Conservation (phyloP, 2,329 filamentous ascomycete species). For the Apiospora sp. region DNA sequence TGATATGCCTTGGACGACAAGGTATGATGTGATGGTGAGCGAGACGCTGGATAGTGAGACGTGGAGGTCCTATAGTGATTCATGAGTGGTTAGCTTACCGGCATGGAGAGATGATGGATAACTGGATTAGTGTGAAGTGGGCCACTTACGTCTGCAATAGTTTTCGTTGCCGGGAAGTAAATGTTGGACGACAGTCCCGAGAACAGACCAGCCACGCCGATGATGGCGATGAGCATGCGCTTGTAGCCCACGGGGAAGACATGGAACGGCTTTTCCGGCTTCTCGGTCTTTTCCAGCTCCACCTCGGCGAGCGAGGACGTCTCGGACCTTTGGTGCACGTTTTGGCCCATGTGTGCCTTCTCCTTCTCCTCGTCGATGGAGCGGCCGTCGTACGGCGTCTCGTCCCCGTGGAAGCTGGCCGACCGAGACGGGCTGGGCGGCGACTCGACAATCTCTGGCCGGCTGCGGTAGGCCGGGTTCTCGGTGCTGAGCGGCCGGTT, state of each 20-base stretch:
- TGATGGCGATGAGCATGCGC: conserved; percentile 55
- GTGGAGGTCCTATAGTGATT: conserved; percentile 36
- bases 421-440: neutral
- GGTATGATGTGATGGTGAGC: conserved; percentile 55
- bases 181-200: conserved; percentile 61
- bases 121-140: neutral
- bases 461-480: neutral
- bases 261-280: conserved; percentile 37
- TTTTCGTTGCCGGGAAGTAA: conserved; percentile 55
- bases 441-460: neutral
- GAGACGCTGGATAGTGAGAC: conserved; percentile 44
- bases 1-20: conserved; percentile 58
- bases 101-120: neutral
- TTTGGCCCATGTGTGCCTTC: neutral
- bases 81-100: neutral
- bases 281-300: neutral
- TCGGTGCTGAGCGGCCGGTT: neutral
- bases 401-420: neutral
- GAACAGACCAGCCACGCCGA: conserved; percentile 59
- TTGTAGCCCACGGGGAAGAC: conserved; percentile 50
- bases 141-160: conserved; percentile 43
- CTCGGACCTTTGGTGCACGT: neutral
- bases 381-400: neutral
- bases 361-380: neutral
- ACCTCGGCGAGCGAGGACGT: neutral